Evolutionary conservation across 495 filamentous ascomycete species (phyloP), one percentile per base, ranked within the genome.

Genomic region (Hyphodiscus hymeniophilus): DNA sequence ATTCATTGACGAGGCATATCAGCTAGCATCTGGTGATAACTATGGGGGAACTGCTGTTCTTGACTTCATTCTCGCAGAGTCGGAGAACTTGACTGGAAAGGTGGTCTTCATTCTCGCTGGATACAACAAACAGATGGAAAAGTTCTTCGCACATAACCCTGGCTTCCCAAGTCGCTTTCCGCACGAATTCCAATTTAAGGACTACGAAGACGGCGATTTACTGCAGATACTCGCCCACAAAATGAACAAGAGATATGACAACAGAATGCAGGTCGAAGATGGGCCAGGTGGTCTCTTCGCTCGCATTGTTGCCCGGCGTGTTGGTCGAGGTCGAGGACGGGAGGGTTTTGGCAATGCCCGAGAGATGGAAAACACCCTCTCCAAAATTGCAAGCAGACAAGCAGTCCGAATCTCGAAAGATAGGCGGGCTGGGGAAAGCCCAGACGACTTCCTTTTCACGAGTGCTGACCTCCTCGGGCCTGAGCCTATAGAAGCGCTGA

Each of bases 61-160:
- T 8, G 84, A 91, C 49, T 87, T 79, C 48, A 66, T 91, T 0
- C 73, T 94, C 0, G 76, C 80, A 0, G 84, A 89, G 52, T 74
- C 89, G 23, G 85, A 91, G 60, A 87, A 87, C 34, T 65, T 79
- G 15, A 77, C 70, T 1, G 87, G 87, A 1, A 87, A 86, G 60
- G 62, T 91, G 10, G 81, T 85, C 0, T 82, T 94, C 47, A 74
- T 94, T 12, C 68, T 90, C 3, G 85, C 86, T 0, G 86, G 87
- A 1, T 91, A 91, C 63, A 74, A 75, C 43, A 79, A 79, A 45
- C 67, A 83, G 46, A 94, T 94, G 86, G 85, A 91, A 59, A 70
- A 68, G 8, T 87, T 94, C 63, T 88, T 86, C 43, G 75, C 72
- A 0, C 84, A 90, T 51, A 91, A 90, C 47, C 83, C 81, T 1